phyloP scores from a whole-genome alignment of 805 yeast species.

The Komagataella ulmi region DNA sequence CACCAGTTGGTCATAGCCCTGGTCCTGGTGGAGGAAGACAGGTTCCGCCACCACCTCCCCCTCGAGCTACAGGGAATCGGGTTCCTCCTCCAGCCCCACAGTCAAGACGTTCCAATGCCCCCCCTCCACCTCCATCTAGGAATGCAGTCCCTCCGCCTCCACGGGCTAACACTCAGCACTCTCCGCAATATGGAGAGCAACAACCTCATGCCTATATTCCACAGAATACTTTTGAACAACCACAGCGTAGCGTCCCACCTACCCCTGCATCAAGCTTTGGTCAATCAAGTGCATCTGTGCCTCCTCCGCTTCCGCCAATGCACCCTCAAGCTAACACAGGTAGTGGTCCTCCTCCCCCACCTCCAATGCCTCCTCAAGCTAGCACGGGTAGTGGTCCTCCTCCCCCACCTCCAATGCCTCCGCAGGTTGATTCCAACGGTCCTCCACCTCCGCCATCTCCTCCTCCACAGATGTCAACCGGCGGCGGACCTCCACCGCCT shows the following conservation, averaged over 20 bases:
- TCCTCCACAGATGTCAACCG: constrained; percentile 16
- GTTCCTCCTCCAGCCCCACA: constrained; percentile 5
- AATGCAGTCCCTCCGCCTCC: constrained; percentile 10
- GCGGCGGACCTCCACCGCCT: constrained; percentile 26
- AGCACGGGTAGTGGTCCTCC: constrained; percentile 8
- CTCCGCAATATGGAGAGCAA: constrained; percentile 5
- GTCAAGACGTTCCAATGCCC: constrained; percentile 1
- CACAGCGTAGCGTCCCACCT: constrained; percentile 1
- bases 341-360: constrained; percentile 10
- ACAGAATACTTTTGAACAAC: constrained; percentile 9
- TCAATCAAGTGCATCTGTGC: constrained; percentile 8
- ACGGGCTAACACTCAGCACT: constrained; percentile 13
- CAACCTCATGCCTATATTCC: background rate
- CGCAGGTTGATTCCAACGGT: constrained; percentile 11
- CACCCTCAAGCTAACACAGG: constrained; percentile 3
- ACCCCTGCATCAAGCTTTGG: constrained; percentile 9
- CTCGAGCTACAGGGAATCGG: constrained; percentile 1
- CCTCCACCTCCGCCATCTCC: constrained; percentile 19
- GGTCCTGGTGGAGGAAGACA: constrained; percentile 4
- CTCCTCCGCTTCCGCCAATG: constrained; percentile 10
- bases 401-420: constrained; percentile 9
- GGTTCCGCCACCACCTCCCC: constrained; percentile 2
- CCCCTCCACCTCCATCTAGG: constrained; percentile 10
- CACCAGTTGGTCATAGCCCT: constrained; percentile 4
- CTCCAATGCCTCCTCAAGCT: constrained; percentile 3